Conservation (phyloP, 208 protist species). For the Leptomonas seymouri region DNA sequence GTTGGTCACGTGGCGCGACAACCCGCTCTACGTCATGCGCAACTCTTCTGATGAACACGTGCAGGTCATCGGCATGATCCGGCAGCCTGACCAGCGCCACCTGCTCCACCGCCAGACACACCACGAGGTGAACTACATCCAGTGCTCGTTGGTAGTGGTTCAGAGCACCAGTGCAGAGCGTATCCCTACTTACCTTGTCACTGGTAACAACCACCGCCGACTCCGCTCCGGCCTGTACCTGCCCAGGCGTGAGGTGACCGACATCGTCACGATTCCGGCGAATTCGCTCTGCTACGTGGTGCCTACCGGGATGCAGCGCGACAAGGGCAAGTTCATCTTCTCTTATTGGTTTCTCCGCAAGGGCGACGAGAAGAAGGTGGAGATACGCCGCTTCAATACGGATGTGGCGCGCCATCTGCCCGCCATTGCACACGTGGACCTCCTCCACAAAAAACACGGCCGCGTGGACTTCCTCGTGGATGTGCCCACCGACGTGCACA, state of each 20-base stretch:
- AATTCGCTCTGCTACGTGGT: conserved; percentile 81
- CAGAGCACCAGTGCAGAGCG: conserved; percentile 39
- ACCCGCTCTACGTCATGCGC: conserved; percentile 67
- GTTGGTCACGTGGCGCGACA: conserved; percentile 67
- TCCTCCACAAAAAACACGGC: conserved; percentile 48
- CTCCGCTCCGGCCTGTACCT: conserved; percentile 69
- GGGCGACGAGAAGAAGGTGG: conserved; percentile 44
- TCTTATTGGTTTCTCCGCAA: conserved; percentile 70
- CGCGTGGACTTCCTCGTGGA: conserved; percentile 85
- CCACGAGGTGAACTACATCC: conserved; percentile 73
- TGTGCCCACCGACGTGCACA: conserved; percentile 71
- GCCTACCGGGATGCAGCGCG: conserved; percentile 64
- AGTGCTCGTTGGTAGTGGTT: conserved; percentile 61
- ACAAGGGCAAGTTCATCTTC: conserved; percentile 84
- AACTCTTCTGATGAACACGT: conserved; percentile 54
- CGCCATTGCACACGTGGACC: conserved; percentile 69
- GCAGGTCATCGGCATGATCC: conserved; percentile 73
- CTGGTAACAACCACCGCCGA: conserved; percentile 78
- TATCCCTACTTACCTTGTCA: conserved; percentile 80
- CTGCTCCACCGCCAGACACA: conserved; percentile 64
- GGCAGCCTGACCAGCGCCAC: conserved; percentile 81
- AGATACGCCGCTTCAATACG: conserved; percentile 44
- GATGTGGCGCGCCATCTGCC: conserved; percentile 65
- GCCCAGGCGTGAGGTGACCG: conserved; percentile 64
- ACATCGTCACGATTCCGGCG: conserved; percentile 67